Base-by-base conservation (phyloP, 2,329 filamentous ascomycete genomes). In the Sporothrix curviconia region DNA sequence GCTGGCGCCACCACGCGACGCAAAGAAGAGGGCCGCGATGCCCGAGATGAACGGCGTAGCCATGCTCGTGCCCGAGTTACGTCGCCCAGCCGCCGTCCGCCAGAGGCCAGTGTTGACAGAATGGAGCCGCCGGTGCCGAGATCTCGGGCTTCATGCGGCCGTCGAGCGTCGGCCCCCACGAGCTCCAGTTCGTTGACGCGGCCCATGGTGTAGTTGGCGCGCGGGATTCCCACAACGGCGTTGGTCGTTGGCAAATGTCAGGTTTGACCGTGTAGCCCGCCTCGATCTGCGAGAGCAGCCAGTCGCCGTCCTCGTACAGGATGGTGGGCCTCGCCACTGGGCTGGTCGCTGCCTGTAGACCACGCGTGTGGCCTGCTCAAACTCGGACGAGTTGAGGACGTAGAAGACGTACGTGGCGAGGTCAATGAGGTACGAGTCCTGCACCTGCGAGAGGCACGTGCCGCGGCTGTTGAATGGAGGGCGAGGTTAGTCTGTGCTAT, bases 41-140 rank as follows among this genome's bases (percentile, higher is more conserved):
- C 56, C 56, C 24, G 56, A 22, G 9, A 58, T 30, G 34, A 54
- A 58, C 14, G 56, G 50, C 17, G 50, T 54, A 8, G 78, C 73
- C 78, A 82, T 82, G 1, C 76, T 79, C 0, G 79, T 83, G 9
- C 79, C 79, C 22, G 73, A 76, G 68, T n/a, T 17, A 80, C 72
- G 44, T 28, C 30, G 71, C 74, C 60, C 81, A 82, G 15, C 68
- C 63, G 12, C 71, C 69, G 42, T 69, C 58, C 4, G 64, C 66
- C 5, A 73, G 65, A 2, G 74, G 76, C 59, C 73, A 81, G n/a
- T 1, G 78, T 81, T 7, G 77, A 78, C 46, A 81, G 68, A 59
- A 82, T 81, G 37, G 70, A 66, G 34, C 75, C 76, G 44, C 78
- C 2, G 77, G 76, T 0, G 76, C 67, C 7, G 71, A 70, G 51